Evolutionary conservation across 208 protist species (phyloP).

Genomic region (Blastocrithidia nonstop): DNA sequence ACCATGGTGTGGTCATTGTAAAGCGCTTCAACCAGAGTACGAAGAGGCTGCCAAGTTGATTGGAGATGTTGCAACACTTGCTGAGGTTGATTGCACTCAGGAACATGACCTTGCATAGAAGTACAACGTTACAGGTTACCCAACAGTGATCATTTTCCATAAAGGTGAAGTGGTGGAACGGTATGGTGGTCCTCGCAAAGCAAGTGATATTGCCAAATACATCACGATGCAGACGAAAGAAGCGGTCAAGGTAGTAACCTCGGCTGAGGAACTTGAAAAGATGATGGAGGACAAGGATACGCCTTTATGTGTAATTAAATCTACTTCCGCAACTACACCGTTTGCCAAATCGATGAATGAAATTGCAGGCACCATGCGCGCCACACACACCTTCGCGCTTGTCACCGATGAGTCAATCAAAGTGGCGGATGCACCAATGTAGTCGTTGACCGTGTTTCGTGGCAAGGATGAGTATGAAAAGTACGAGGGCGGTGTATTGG

Average conservation of each 20-base stretch:
- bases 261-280: slow-evolving; percentile 33
- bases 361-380: slow-evolving; percentile 20
- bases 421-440: slow-evolving; percentile 21
- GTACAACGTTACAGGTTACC: slow-evolving; percentile 66
- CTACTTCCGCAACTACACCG: slow-evolving; percentile 14
- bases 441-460: slow-evolving; percentile 50
- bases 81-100: slow-evolving; percentile 74
- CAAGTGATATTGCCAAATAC: slow-evolving; percentile 36
- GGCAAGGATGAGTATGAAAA: slow-evolving; percentile 21
- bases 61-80: slow-evolving; percentile 29
- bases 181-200: slow-evolving; percentile 54
- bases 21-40: slow-evolving; percentile 82
- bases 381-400: slow-evolving; percentile 35
- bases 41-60: slow-evolving; percentile 47
- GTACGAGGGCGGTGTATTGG: slow-evolving; percentile 13
- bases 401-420: slow-evolving; percentile 35
- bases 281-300: slow-evolving; percentile 29
- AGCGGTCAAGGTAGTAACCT: slow-evolving; percentile 12
- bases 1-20: slow-evolving; percentile 93
- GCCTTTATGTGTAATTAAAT: slow-evolving; percentile 36
- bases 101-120: slow-evolving; percentile 30
- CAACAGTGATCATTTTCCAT: slow-evolving; percentile 71
- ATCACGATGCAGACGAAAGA: slow-evolving; percentile 39
- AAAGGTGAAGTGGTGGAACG: slow-evolving; percentile 34
- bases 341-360: slow-evolving; percentile 12